phyloP scores from a whole-genome alignment of 495 filamentous ascomycete species.

The Penicillium ochrochloron region DNA sequence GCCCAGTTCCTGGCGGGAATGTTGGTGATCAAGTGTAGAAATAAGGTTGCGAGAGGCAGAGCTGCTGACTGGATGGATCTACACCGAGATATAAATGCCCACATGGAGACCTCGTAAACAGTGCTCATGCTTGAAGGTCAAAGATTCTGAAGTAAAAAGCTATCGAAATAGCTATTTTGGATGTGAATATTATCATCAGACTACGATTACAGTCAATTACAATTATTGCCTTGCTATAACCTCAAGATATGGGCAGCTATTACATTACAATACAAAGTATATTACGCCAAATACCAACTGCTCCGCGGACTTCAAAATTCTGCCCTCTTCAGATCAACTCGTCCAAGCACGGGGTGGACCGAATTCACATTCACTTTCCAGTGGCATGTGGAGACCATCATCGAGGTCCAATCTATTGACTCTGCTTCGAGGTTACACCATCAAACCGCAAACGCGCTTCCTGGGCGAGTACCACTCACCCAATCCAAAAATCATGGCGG shows the following conservation, averaged over 20 bases:
- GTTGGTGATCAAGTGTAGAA: not conserved
- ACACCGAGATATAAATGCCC: slow-evolving; percentile 14
- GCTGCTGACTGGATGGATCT: not conserved
- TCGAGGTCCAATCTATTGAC: slow-evolving; percentile 16
- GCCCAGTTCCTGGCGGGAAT: not conserved
- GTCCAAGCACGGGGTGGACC: slow-evolving; percentile 1
- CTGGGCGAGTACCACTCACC: slow-evolving; percentile 18
- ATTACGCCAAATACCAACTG: slow-evolving; percentile 21
- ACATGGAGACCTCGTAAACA: not conserved
- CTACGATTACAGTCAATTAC: not conserved
- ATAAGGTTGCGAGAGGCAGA: slow-evolving; percentile 7
- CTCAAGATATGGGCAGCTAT: too few relatives aligned
- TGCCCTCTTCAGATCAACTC: slow-evolving; percentile 8
- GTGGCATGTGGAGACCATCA: slow-evolving; percentile 34
- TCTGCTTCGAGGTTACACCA: slow-evolving; percentile 3
- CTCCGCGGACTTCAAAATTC: slow-evolving; percentile 20
- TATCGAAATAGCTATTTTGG: not conserved
- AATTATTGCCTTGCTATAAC: not conserved
- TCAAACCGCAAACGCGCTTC: slow-evolving; percentile 18
- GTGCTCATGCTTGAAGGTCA: not conserved
- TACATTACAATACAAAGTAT: slow-evolving; percentile 14
- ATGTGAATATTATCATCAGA: not conserved
- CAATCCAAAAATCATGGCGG: slow-evolving; percentile 24
- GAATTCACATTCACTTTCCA: slow-evolving; percentile 5
- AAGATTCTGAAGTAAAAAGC: not conserved